Base-by-base conservation (phyloP, 805 yeast genomes). In the Tetrapisispora namnaoensis region DNA sequence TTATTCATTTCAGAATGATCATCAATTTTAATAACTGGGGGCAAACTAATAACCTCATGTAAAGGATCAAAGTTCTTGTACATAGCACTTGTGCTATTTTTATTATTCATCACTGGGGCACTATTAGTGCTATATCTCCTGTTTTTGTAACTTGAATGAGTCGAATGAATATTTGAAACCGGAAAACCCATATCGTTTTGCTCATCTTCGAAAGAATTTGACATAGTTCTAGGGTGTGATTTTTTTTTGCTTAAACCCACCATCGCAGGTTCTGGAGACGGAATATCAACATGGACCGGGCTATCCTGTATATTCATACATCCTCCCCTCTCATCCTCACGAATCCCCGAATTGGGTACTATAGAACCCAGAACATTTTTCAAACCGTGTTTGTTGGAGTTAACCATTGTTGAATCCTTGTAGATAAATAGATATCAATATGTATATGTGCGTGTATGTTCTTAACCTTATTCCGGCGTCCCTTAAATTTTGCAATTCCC, bases 111-210 rank as follows among this genome's bases (percentile, higher is more conserved):
- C 43, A 28, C 27, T 11, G 43, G 43, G 6, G 35, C 28, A 18
- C 43, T 40, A 28, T 40, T 40, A 4, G 43, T 40, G 17, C 43
- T 40, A n/a, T 40, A 40, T 11, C 43, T 27, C 27, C 43, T 40
- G n/a, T 40, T 40, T 17, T 17, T 24, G 8, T 24, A 24, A 24
- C 8, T 24, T 24, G 28, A 4, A 24, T 24, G 28, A 24, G 8
- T 40, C 21, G 17, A 28, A 17, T 40, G 35, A 16, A 18, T 40
- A 3, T 10, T 5, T 16, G 22, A 16, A 10, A 13, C 17, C n/a
- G 30, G 20, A 3, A 21, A 3, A 20, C 32, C 18, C 16, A 22
- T 27, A 39, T 9, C 4, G 7, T 14, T 16, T 7, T 22, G 37
- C 17, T 34, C 18, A 11, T 39, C 32, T 13, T 39, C 20, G 22